Base-by-base conservation (phyloP, 139 green algal species). In the Chlamydomonas applanata region DNA sequence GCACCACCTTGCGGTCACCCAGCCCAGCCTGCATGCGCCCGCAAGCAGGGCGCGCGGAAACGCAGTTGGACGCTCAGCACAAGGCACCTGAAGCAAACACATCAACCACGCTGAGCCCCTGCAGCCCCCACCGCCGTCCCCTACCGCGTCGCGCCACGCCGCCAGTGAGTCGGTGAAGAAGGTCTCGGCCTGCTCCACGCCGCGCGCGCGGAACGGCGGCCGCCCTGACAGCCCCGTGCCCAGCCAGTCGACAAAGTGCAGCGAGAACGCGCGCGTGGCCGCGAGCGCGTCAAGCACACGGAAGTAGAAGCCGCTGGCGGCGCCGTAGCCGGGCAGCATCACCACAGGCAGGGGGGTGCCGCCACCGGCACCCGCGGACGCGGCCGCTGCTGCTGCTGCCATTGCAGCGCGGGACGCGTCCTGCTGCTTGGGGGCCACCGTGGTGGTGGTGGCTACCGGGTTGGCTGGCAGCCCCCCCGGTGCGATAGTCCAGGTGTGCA, bases 191-290 rank as follows among this genome's bases (percentile, higher is more conserved):
- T 91, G 76, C 45, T 85, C 45, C 0, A 80, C 82, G 61, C 69
- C 85, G 13, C 63, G 72, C 0, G 85, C 91, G 0, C n/a, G 64
- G 73, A 92, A 97, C 2, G 61, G n/a, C 1, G 93, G 93, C 3
- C 93, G 79, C 3, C 91, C 90, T 52, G 87, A 94, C 44, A 95
- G 85, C 0, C 92, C 92, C 5, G 90, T 97, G 56, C 93, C 93
- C 19, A 97, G 81, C 78, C 88, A 93, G 81, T 97, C 93, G 5
- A 97, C 83, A 0, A 82, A 80, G 72, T 87, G 89, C 19, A 93
- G 49, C 7, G 79, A 71, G 71, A 93, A 91, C 40, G 40, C 40
- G 40, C 40, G 14, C 13, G 78, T 53, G 4, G 65, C 22, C 16
- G 78, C 57, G 22, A 97, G 71, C 2, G 67, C 74, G 14, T 79